A percentile compares a stretch with the other conserved stretches of the same genome.
Evolutionary conservation across 2,329 filamentous ascomycete genomes (phyloP).

Genomic region (Cladosporium velox): DNA sequence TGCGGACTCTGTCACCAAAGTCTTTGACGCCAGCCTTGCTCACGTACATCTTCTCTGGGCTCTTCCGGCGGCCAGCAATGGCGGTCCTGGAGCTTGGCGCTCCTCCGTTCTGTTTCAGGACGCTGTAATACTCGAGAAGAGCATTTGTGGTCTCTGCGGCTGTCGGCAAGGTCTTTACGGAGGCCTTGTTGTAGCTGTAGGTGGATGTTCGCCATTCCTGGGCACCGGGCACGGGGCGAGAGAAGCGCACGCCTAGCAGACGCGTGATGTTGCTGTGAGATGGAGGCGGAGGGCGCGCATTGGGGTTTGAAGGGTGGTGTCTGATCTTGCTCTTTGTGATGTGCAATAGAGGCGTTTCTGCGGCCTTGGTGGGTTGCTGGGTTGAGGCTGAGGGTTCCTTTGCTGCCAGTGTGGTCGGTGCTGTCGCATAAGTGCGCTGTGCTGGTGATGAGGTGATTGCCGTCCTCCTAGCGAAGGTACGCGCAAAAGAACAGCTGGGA

Average conservation of each 20-base stretch:
- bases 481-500: conserved; percentile 20
- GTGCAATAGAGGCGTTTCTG: conserved; percentile 11
- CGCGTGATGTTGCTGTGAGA: conserved; percentile 16
- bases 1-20: conserved; percentile 27
- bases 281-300: conserved; percentile 18
- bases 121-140: conserved; percentile 27
- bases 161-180: conserved; percentile 27
- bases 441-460: background rate
- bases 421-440: conserved; percentile 7
- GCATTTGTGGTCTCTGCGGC: conserved; percentile 25
- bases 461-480: conserved; percentile 12
- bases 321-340: conserved; percentile 16
- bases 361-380: conserved; percentile 4
- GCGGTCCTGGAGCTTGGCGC: conserved; percentile 24
- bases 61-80: conserved; percentile 23
- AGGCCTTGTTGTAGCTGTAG: conserved; percentile 31
- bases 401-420: conserved; percentile 4
- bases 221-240: conserved; percentile 25
- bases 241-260: conserved; percentile 19
- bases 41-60: conserved; percentile 24
- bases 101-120: conserved; percentile 21
- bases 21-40: conserved; percentile 27
- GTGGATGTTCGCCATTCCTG: conserved; percentile 32
- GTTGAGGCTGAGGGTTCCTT: background rate
- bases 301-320: conserved; percentile 15